Conservation (phyloP, 129 eudicot species). For the Artemisia argyi region DNA sequence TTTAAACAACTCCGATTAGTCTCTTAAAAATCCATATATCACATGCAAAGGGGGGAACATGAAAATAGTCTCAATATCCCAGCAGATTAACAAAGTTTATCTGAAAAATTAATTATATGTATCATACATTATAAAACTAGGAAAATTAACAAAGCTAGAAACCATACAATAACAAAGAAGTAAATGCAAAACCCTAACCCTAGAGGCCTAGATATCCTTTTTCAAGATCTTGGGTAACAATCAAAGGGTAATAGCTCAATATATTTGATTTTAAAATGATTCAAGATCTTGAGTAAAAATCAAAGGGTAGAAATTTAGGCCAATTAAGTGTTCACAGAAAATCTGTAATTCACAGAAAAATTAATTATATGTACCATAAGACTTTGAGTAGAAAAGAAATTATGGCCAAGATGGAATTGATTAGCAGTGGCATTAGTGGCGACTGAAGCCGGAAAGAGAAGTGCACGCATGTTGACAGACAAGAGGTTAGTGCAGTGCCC, state of each 20-base stretch:
- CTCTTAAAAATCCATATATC: neutral
- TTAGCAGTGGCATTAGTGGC: constrained; percentile 37
- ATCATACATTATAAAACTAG: neutral
- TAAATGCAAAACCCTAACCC: constrained; percentile 40
- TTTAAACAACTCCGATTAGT: neutral
- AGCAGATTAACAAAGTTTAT: neutral
- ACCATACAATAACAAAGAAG: neutral
- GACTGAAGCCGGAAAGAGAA: constrained; percentile 53
- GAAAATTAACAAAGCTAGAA: neutral
- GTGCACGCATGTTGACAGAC: constrained; percentile 68
- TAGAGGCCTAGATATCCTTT: constrained; percentile 33
- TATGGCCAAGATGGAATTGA: constrained; percentile 67
- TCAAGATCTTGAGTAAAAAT: constrained; percentile 13
- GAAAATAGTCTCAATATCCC: constrained; percentile 16
- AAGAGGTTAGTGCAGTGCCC: constrained; percentile 91
- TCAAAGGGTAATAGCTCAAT: too few relatives aligned
- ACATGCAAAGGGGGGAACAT: constrained; percentile 12
- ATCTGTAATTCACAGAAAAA: neutral
- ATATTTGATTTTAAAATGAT: too few relatives aligned
- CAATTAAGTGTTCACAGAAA: too few relatives aligned
- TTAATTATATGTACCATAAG: constrained; percentile 67
- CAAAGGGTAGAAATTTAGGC: constrained; percentile 8
- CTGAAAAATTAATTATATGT: neutral
- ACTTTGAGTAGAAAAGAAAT: constrained; percentile 77
- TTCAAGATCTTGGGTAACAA: constrained; percentile 7